Percentiles rank a stretch among this genome's conserved stretches.
These are phyloP conservation scores for Berkeleyomyces basicola DNA, from an alignment of 2,329 filamentous ascomycete genomes.

Conservation along the genomic window DNA sequence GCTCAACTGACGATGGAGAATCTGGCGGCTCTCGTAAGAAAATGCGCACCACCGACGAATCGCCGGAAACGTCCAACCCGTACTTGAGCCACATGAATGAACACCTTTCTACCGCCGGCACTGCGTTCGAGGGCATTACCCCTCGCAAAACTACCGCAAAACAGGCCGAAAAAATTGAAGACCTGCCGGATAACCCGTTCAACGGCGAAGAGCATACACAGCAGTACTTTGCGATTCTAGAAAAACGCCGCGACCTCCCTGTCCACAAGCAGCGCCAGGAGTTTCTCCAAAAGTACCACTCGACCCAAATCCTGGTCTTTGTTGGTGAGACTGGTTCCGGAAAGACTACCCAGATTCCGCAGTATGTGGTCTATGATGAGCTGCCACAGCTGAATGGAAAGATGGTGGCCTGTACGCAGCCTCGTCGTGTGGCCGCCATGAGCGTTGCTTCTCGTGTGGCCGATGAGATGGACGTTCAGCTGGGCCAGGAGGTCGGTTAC, in stretches of 20 bases:
- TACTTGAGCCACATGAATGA: slow-evolving; percentile 85
- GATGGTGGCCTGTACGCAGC: slow-evolving; percentile 93
- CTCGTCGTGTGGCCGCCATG: slow-evolving; percentile 94
- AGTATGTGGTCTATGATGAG: slow-evolving; percentile 96
- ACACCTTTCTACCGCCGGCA: slow-evolving; percentile 22
- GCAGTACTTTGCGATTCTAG: slow-evolving; percentile 80
- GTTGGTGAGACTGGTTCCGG: slow-evolving; percentile 98
- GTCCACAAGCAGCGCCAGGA: slow-evolving; percentile 88
- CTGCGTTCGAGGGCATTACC: slow-evolving; percentile 15
- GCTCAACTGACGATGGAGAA: slow-evolving; percentile 24
- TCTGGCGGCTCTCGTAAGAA: slow-evolving; percentile 29
- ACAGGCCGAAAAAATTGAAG: slow-evolving; percentile 58
- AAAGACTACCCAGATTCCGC: slow-evolving; percentile 97
- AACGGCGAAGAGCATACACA: slow-evolving; percentile 59
- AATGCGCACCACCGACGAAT: slow-evolving; percentile 21
- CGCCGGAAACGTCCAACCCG: slow-evolving; percentile 43
- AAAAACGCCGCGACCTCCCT: slow-evolving; percentile 68
- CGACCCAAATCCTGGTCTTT: slow-evolving; percentile 90
- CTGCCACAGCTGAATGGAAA: slow-evolving; percentile 72
- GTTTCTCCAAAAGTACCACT: slow-evolving; percentile 84
- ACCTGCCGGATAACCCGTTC: slow-evolving; percentile 73
- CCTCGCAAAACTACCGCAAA: slow-evolving; percentile 66
- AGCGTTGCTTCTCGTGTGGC: slow-evolving; percentile 96
- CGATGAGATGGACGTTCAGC: slow-evolving; percentile 81
- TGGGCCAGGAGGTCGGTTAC: slow-evolving; percentile 93